Evolutionary conservation across 495 filamentous ascomycete genomes (phyloP).

Genomic region (Talaromyces adpressus): DNA sequence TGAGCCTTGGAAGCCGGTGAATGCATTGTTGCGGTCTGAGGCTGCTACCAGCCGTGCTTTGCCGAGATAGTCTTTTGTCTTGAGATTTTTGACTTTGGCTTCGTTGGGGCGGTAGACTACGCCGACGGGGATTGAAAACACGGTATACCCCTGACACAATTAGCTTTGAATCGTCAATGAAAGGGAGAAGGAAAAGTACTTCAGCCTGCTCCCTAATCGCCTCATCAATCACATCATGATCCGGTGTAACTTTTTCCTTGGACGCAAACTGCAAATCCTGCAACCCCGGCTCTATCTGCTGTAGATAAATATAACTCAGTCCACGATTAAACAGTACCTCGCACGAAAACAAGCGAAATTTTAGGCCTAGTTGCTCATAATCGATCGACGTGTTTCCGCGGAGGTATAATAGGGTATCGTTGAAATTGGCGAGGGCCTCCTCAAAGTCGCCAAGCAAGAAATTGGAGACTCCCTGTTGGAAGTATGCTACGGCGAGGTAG

Average conservation of each 20-base stretch:
- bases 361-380: slow-evolving; percentile 92
- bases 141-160: slow-evolving; percentile 76
- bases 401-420: slow-evolving; percentile 92
- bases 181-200: slow-evolving; percentile 40
- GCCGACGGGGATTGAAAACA: slow-evolving; percentile 97
- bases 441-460: slow-evolving; percentile 97
- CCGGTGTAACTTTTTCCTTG: slow-evolving; percentile 92
- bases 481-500: slow-evolving; percentile 96
- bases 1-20: slow-evolving; percentile 67
- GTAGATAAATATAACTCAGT: slow-evolving; percentile 94
- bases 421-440: slow-evolving; percentile 97
- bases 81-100: slow-evolving; percentile 96
- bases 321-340: slow-evolving; percentile 98
- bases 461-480: slow-evolving; percentile 97
- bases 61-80: slow-evolving; percentile 93
- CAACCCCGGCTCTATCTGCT: slow-evolving; percentile 83
- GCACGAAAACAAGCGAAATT: slow-evolving; percentile 95
- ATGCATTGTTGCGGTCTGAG: slow-evolving; percentile 69
- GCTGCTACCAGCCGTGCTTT: slow-evolving; percentile 91
- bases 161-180: slow-evolving; percentile 1
- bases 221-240: slow-evolving; percentile 97
- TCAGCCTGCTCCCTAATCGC: slow-evolving; percentile 90
- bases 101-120: slow-evolving; percentile 93
- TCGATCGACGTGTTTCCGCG: slow-evolving; percentile 96
- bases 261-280: slow-evolving; percentile 85